Percentiles rank a stretch among this genome's conserved stretches.
phyloP scores from a whole-genome alignment of 2,329 filamentous ascomycete species.

The Cladophialophora bantiana region DNA sequence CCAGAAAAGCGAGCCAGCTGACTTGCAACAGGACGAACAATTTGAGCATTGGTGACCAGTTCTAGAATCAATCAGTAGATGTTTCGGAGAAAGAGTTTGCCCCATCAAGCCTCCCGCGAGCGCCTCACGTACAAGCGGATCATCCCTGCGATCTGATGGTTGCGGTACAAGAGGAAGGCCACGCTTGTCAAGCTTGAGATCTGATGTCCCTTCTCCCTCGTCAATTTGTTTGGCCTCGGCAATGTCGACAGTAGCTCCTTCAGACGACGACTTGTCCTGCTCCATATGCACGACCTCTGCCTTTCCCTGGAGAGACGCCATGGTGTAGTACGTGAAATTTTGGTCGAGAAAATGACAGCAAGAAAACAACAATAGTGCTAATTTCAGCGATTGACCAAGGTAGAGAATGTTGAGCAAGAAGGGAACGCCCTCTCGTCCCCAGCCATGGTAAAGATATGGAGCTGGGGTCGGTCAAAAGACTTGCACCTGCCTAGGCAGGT shows the following conservation, averaged over 20 bases:
- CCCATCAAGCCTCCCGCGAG: slow-evolving; percentile 12
- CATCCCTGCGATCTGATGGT: slow-evolving; percentile 39
- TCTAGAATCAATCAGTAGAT: slow-evolving; percentile 39
- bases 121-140: slow-evolving; percentile 37
- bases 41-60: slow-evolving; percentile 36
- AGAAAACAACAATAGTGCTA: neutral
- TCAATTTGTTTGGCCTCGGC: slow-evolving; percentile 11
- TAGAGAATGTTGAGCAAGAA: neutral
- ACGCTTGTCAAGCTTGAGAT: slow-evolving; percentile 37
- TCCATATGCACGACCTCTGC: slow-evolving; percentile 23
- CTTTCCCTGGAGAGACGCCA: slow-evolving; percentile 19
- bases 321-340: neutral
- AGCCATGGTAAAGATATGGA: neutral
- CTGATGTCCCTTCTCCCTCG: slow-evolving; percentile 7
- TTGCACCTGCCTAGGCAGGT: slow-evolving; percentile 7
- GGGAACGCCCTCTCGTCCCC: neutral
- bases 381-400: neutral
- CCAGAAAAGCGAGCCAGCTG: slow-evolving; percentile 45
- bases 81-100: neutral
- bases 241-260: slow-evolving; percentile 5
- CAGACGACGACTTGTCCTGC: slow-evolving; percentile 13
- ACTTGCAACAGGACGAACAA: slow-evolving; percentile 43
- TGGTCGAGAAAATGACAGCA: neutral
- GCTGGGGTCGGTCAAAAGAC: neutral
- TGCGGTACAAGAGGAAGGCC: slow-evolving; percentile 41